Evolutionary conservation across 208 protist genomes (phyloP).

Genomic region (Crithidia bombi): DNA sequence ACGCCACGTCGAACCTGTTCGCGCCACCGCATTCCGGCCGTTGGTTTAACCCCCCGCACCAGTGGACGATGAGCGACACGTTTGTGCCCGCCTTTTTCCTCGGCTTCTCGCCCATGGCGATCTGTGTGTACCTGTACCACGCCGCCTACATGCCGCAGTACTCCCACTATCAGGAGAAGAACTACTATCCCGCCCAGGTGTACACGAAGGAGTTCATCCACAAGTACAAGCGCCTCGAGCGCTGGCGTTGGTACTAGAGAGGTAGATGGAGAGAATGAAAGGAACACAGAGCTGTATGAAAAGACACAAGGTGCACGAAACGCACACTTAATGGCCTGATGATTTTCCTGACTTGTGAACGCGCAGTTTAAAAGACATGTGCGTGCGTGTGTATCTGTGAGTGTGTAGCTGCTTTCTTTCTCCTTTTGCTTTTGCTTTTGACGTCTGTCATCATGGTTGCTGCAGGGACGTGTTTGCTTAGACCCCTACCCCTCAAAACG

Average conservation of each 20-base stretch:
- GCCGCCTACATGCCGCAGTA: conserved; percentile 90
- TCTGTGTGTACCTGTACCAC: conserved; percentile 85
- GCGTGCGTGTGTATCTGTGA: too few species aligned
- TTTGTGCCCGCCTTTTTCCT: conserved; percentile 86
- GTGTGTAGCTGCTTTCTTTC: background rate
- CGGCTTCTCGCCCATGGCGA: conserved; percentile 81
- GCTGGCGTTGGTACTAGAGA: conserved; percentile 88
- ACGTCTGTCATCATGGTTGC: background rate
- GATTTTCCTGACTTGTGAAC: too few species aligned
- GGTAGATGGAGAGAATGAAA: background rate
- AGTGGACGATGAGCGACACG: conserved; percentile 92
- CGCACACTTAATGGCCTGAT: too few species aligned
- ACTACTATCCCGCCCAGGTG: conserved; percentile 90
- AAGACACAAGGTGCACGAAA: too few species aligned
- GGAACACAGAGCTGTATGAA: too few species aligned
- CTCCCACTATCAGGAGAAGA: conserved; percentile 91
- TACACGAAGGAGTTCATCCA: conserved; percentile 94
- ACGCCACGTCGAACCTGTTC: conserved; percentile 90
- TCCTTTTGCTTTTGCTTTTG: conserved; percentile 2
- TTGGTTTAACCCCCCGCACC: conserved; percentile 93
- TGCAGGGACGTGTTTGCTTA: too few species aligned
- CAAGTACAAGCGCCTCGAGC: conserved; percentile 89
- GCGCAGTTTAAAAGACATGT: too few species aligned
- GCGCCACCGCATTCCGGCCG: conserved; percentile 86
- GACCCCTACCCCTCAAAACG: too few species aligned